Evolutionary conservation across 495 filamentous ascomycete species (phyloP), one percentile per base, ranked within the genome.

Genomic region (Talaromyces wortmannii): DNA sequence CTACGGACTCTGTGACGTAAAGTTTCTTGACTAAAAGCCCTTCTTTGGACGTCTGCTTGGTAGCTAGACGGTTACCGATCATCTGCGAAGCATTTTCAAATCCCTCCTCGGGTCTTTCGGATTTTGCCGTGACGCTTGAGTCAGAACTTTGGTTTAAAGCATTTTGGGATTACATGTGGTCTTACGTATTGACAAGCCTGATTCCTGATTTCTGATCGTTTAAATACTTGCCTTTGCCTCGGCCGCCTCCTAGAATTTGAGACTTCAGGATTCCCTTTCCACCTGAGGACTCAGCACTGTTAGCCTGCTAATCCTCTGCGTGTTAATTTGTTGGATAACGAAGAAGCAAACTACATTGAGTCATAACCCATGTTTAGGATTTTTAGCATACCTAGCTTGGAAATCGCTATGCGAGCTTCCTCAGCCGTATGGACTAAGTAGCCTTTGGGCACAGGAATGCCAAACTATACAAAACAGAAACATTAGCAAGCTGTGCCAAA

Each of bases 201-300:
- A 71, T 61, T 7, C 68, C 68, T 29, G 65, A 57, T 62, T 69
- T 64, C 2, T 60, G 60, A 48, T 69, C 68, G 45, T 59, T 71
- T 54, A 52, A 48, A 48, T 59, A 65, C 13, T 53, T 65, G 11
- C 68, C 68, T 50, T 71, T 71, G 0, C 67, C 65, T 7, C 68
- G 63, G 0, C 68, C 68, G 7, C 68, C 68, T 6, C 64, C 65
- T 0, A 68, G 62, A 18, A 71, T 57, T 51, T 71, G 68, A 4
- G 68, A 57, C 52, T 71, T 71, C 0, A 70, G 51, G 0, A 70
- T 44, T 36, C n/a, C n/a, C n/a, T n/a, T n/a, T n/a, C n/a, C n/a
- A n/a, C n/a, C n/a, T n/a, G n/a, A n/a, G n/a, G n/a, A n/a, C n/a
- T n/a, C n/a, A n/a, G n/a, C n/a, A n/a, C n/a, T n/a, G n/a, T n/a